phyloP scores from a whole-genome alignment of 345 rosid species.

The Arabis hirsuta region DNA sequence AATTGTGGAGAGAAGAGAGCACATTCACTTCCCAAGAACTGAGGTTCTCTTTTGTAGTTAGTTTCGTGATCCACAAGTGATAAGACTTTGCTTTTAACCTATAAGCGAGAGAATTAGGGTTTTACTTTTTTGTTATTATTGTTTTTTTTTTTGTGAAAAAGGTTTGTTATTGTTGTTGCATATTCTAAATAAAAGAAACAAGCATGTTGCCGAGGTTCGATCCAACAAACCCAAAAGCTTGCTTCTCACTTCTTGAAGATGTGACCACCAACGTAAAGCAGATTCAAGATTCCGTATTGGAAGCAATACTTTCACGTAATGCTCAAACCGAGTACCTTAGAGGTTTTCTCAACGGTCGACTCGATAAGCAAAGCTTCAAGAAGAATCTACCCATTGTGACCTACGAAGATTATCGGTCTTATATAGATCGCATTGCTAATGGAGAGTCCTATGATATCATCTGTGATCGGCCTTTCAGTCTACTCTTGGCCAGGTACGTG shows the following conservation, averaged over 20 bases:
- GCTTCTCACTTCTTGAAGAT: slow-evolving; percentile 63
- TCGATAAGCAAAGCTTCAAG: slow-evolving; percentile 59
- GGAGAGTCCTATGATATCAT: slow-evolving; percentile 66
- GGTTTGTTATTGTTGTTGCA: neutral
- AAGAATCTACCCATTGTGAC: slow-evolving; percentile 65
- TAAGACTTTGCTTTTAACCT: neutral
- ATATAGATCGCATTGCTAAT: slow-evolving; percentile 67
- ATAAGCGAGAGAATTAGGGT: neutral
- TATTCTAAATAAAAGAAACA: neutral
- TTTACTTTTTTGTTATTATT: neutral
- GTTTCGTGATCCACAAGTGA: too few relatives aligned
- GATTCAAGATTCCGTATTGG: slow-evolving; percentile 59
- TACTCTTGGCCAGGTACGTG: slow-evolving; percentile 73
- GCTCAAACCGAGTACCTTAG: slow-evolving; percentile 65
- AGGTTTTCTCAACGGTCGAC: slow-evolving; percentile 51
- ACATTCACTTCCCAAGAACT: too few relatives aligned
- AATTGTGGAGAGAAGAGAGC: neutral
- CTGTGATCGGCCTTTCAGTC: slow-evolving; percentile 68
- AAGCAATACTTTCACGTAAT: slow-evolving; percentile 59
- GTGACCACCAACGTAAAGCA: slow-evolving; percentile 62
- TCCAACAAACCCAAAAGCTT: slow-evolving; percentile 61
- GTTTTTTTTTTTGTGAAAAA: too few relatives aligned
- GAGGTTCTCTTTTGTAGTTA: too few relatives aligned
- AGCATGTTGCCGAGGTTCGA: slow-evolving; percentile 67
- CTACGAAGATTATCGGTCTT: slow-evolving; percentile 71